phyloP scores from a whole-genome alignment of 2,329 filamentous ascomycete species.

The Hypomyces rosellus region DNA sequence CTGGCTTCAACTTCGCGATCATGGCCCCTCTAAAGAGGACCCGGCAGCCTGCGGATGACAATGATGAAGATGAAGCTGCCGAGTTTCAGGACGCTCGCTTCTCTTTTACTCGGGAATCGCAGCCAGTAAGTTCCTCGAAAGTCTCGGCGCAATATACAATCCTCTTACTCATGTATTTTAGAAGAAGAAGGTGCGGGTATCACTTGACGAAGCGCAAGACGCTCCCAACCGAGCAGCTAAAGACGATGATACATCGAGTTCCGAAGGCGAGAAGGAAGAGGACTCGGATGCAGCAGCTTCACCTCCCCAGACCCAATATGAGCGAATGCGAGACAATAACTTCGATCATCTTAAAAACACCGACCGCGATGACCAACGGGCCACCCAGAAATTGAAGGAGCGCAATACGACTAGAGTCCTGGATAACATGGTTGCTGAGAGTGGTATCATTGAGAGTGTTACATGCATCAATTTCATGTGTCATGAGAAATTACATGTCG shows the following conservation, averaged over 20 bases:
- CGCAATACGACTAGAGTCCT: constrained; percentile 40
- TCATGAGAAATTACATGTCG: constrained; percentile 72
- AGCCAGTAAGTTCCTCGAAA: constrained; percentile 6
- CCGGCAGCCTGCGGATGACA: constrained; percentile 19
- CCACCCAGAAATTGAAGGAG: constrained; percentile 57
- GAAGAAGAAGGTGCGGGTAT: constrained; percentile 30
- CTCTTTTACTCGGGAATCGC: constrained; percentile 28
- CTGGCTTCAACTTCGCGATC: neutral
- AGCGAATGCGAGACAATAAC: constrained; percentile 52
- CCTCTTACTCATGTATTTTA: constrained; percentile 14
- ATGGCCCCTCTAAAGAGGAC: constrained; percentile 8
- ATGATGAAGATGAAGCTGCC: constrained; percentile 23
- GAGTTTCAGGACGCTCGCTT: constrained; percentile 37
- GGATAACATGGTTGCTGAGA: constrained; percentile 70
- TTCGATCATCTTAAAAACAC: constrained; percentile 52
- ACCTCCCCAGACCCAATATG: constrained; percentile 54
- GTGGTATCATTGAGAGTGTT: constrained; percentile 82
- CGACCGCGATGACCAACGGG: constrained; percentile 54
- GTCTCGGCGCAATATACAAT: constrained; percentile 15
- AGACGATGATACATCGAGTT: constrained; percentile 15
- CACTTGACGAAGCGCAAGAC: constrained; percentile 16
- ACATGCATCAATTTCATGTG: constrained; percentile 96
- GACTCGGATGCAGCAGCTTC: constrained; percentile 21
- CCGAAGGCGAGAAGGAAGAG: constrained; percentile 28
- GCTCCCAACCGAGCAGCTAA: constrained; percentile 7